Base-by-base conservation (phyloP, 2,329 filamentous ascomycete species). In the Cladosporium halotolerans region DNA sequence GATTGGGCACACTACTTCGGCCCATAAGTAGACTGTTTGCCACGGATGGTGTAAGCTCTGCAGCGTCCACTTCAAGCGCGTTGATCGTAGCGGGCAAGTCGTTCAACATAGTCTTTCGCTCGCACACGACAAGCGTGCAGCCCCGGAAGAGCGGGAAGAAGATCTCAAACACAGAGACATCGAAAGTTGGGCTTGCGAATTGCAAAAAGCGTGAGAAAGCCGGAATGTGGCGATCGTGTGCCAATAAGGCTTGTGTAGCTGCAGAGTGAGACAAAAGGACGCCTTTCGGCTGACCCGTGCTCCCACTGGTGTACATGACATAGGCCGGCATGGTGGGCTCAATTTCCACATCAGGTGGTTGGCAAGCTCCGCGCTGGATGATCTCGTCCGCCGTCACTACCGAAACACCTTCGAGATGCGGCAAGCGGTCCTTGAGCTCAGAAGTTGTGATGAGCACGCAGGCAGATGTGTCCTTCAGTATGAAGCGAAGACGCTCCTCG, bases 161-260 rank as follows among this genome's bases (percentile, higher is more conserved):
- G 6, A 95, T 91, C 66, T 96, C 91, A 66, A 96, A 96, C 5
- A 96, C 85, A 0, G 89, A 95, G 7, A 96, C 91, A 68, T 96
- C 91, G 66, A 96, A 96, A 0, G 90, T 96, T 1, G 91, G 89
- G 3, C 89, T 86, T 4, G 91, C 91, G 68, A 96, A 96, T 67
- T 96, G 91, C 1, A 96, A 78, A 67, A 96, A 96, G 43, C 89
- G 81, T 13, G 76, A 75, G 65, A 96, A 96, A 0, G 50, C 38
- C 2, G 91, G 91, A 39, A 96, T 84, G 61, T 91, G 83, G 44
- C 74, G 77, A 63, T 95, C 79, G 65, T 96, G 91, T 2, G 89
- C 88, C 41, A 95, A 76, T 7, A 96, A 71, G 53, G 87, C 89
- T 67, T 96, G 91, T 0, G 88, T 86, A 7, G 80, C 89, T 13